These are phyloP conservation scores for Coprinellus aureogranulatus DNA, from an alignment of 768 basidiomycete species.

Conservation along the genomic window DNA sequence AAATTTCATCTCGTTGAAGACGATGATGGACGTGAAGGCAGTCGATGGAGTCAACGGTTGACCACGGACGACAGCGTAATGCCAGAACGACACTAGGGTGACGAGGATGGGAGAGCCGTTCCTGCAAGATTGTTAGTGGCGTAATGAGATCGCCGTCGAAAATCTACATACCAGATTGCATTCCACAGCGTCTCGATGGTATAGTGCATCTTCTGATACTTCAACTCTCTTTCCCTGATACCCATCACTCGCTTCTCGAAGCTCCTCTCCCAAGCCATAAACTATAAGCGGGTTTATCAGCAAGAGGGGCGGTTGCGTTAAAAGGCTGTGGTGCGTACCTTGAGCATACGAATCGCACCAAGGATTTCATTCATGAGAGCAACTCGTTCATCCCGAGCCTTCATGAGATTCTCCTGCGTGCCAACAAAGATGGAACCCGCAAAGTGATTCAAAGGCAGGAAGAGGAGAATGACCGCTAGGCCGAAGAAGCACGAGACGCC, in stretches of 20 bases:
- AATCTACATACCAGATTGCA: not conserved
- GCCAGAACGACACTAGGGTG: slow-evolving; percentile 63
- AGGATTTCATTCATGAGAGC: slow-evolving; percentile 90
- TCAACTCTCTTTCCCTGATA: slow-evolving; percentile 77
- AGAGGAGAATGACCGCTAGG: slow-evolving; percentile 68
- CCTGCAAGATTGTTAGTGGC: slow-evolving; percentile 45
- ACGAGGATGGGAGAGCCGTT: slow-evolving; percentile 66
- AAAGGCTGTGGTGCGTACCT: no score
- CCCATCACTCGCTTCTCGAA: slow-evolving; percentile 75
- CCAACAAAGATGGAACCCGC: slow-evolving; percentile 76
- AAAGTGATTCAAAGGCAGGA: slow-evolving; percentile 77
- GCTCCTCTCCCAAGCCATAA: slow-evolving; percentile 92
- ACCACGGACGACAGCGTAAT: slow-evolving; percentile 69
- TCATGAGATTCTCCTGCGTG: slow-evolving; percentile 82
- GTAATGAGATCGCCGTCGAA: not conserved
- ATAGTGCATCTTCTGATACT: slow-evolving; percentile 84
- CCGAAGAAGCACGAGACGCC: slow-evolving; percentile 75
- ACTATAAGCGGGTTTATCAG: slow-evolving; percentile 38
- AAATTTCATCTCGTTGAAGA: slow-evolving; percentile 87
- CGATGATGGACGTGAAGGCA: slow-evolving; percentile 62
- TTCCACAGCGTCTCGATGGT: slow-evolving; percentile 61
- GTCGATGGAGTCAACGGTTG: slow-evolving; percentile 75
- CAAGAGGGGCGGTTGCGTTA: no score
- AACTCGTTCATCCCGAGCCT: slow-evolving; percentile 86
- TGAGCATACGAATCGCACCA: slow-evolving; percentile 89